phyloP scores from a whole-genome alignment of 2,329 filamentous ascomycete genomes.

The Aspergillus sp. region DNA sequence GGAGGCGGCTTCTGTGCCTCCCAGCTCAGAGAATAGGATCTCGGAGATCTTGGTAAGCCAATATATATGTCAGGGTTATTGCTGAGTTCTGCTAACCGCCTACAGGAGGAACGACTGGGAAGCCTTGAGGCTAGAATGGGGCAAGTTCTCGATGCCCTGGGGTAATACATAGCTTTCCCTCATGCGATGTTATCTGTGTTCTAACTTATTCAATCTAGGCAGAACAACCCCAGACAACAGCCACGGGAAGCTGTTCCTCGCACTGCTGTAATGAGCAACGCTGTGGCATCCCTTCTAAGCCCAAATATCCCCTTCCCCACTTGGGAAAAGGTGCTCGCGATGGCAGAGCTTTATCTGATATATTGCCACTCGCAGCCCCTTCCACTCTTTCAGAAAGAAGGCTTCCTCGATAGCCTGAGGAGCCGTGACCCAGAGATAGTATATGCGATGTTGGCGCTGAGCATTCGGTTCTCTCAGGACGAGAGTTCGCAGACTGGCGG shows the following conservation, averaged over 20 bases:
- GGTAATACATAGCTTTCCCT: constrained; percentile 27
- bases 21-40: constrained; percentile 13
- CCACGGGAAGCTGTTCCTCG: constrained; percentile 8
- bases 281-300: constrained; percentile 16
- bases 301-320: constrained; percentile 37
- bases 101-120: constrained; percentile 37
- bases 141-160: constrained; percentile 39
- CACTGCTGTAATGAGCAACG: constrained; percentile 10
- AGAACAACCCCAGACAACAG: constrained; percentile 19
- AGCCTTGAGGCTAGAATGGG: constrained; percentile 37
- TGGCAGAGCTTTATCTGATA: constrained; percentile 48
- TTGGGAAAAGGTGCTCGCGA: constrained; percentile 41
- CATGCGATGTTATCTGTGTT: neutral
- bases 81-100: neutral
- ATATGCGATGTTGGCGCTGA: constrained; percentile 44
- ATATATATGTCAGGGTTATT: neutral
- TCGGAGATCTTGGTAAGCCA: constrained; percentile 26
- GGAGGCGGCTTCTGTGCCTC: constrained; percentile 19
- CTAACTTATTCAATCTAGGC: constrained; percentile 8
- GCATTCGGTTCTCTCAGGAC: constrained; percentile 45
- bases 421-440: constrained; percentile 42
- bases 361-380: constrained; percentile 56
- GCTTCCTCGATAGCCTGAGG: constrained; percentile 45
- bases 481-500: constrained; percentile 25
- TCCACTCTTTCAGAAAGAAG: constrained; percentile 47